These are phyloP conservation scores for Auriculariales sp. DNA, from an alignment of 768 basidiomycete species.

Conservation along the genomic window DNA sequence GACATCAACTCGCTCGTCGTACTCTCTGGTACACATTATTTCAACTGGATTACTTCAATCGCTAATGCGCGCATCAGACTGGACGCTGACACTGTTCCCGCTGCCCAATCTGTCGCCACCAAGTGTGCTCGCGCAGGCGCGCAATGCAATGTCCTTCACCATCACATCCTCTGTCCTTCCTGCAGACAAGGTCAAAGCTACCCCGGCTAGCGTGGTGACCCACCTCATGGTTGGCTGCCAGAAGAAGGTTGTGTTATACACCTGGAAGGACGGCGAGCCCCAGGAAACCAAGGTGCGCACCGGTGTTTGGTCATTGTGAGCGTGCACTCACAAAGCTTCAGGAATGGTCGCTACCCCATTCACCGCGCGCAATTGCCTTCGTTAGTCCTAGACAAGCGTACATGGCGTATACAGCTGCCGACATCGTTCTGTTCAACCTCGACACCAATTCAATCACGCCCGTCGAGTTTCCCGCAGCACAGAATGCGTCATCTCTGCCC, in stretches of 20 bases:
- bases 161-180: constrained; percentile 48
- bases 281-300: constrained; percentile 49
- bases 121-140: constrained; percentile 59
- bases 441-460: constrained; percentile 42
- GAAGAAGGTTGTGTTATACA: constrained; percentile 70
- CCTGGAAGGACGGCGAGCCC: constrained; percentile 74
- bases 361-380: constrained; percentile 75
- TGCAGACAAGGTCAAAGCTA: constrained; percentile 16
- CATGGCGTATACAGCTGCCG: constrained; percentile 69
- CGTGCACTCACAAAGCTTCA: constrained; percentile 19
- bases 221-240: constrained; percentile 74
- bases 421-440: constrained; percentile 61
- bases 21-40: constrained; percentile 52
- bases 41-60: not conserved
- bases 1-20: constrained; percentile 77
- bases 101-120: constrained; percentile 58
- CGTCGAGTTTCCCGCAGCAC: constrained; percentile 23
- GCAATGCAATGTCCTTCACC: constrained; percentile 73
- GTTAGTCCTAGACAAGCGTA: constrained; percentile 44
- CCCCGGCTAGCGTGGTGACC: constrained; percentile 37
- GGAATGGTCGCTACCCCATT: constrained; percentile 79
- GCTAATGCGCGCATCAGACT: constrained; percentile 31
- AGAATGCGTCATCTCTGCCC: constrained; percentile 22
- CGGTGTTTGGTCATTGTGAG: no score
- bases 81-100: constrained; percentile 57